A percentile compares a stretch with the other conserved stretches of the same genome.
Evolutionary conservation across 2,329 filamentous ascomycete species (phyloP).

Genomic region (Aspergillus pseudoterreus): DNA sequence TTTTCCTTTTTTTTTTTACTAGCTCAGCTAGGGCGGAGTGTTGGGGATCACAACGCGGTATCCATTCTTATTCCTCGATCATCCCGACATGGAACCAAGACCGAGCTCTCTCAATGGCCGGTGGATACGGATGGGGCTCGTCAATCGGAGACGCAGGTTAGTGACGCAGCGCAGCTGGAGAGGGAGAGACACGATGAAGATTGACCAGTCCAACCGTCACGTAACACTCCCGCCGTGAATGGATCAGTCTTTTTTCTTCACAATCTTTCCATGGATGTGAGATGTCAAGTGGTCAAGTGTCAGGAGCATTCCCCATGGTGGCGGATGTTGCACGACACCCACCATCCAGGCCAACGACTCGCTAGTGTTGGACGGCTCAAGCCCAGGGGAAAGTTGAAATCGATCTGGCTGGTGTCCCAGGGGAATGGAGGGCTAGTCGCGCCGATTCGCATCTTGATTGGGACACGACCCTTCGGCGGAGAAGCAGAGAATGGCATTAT

Average conservation of each 20-base stretch:
- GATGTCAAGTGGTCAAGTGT: conserved; percentile 11
- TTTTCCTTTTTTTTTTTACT: background rate
- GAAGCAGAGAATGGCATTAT: background rate
- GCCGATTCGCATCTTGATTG: background rate
- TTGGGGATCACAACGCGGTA: conserved; percentile 3
- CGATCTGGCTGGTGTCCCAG: background rate
- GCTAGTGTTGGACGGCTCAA: background rate
- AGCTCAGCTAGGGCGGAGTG: conserved; percentile 3
- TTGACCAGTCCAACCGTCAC: conserved; percentile 5
- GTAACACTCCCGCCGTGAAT: background rate
- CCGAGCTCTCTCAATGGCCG: conserved; percentile 4
- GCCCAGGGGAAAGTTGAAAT: background rate
- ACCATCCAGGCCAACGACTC: background rate
- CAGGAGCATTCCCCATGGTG: background rate
- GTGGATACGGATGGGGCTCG: conserved; percentile 4
- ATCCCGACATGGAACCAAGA: background rate
- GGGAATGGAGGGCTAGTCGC: background rate
- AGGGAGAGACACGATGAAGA: background rate
- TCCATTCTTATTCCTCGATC: conserved; percentile 1
- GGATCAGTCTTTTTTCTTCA: background rate
- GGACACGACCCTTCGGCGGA: background rate
- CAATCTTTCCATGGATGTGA: conserved; percentile 2
- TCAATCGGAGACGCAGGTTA: conserved; percentile 7
- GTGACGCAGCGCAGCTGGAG: background rate
- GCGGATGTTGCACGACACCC: background rate